Conservation (phyloP, 306 rosid genomes). For the Chamaecrista fasciculata region DNA sequence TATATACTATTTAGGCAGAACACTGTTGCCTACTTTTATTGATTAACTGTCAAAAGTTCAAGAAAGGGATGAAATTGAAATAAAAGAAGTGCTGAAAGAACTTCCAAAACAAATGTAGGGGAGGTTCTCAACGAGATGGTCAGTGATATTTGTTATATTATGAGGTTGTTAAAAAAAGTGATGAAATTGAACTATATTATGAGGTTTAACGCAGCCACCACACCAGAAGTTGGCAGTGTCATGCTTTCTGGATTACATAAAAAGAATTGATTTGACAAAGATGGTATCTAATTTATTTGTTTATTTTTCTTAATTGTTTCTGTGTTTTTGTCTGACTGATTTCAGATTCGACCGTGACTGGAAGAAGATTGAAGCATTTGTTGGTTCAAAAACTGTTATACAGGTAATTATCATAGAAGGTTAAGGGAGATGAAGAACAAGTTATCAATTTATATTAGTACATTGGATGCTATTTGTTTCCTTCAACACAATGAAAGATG, state of each 20-base stretch:
- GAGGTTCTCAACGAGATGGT: no score
- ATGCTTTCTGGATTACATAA: no score
- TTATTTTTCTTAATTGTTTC: constrained; percentile 12
- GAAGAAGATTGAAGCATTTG: constrained; percentile 98
- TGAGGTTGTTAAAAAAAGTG: no score
- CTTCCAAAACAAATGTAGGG: no score
- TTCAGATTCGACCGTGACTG: constrained; percentile 95
- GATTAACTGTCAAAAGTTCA: no score
- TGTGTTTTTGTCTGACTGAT: constrained; percentile 19
- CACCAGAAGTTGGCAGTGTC: background rate
- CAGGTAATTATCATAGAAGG: constrained; percentile 59
- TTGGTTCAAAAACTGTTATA: constrained; percentile 94
- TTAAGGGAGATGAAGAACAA: constrained; percentile 3
- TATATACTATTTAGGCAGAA: no score
- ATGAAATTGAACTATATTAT: no score
- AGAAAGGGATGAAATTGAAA: no score
- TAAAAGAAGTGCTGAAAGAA: no score
- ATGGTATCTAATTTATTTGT: background rate
- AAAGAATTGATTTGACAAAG: no score
- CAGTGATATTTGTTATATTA: constrained; percentile 7
- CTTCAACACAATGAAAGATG: background rate
- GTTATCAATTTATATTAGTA: background rate
- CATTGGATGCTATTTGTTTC: constrained; percentile 9
- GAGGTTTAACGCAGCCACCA: background rate
- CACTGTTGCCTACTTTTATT: no score